A percentile compares a stretch with the other conserved stretches of the same genome.
These are phyloP conservation scores for Mortierella antarctica DNA, from an alignment of 192 early-diverging fungal genomes.

Conservation along the genomic window DNA sequence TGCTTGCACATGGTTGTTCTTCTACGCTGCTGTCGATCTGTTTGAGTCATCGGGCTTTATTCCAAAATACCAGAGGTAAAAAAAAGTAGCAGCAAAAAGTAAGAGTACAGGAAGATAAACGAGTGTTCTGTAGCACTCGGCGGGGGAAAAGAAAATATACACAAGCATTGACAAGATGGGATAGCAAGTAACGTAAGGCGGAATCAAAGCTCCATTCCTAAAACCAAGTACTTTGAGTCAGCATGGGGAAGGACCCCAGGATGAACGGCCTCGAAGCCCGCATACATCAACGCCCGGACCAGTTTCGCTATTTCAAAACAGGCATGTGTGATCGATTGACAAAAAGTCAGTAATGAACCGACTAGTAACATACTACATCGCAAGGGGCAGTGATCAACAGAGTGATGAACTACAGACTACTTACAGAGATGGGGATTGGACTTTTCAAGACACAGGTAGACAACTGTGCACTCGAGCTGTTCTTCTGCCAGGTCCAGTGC, in stretches of 20 bases:
- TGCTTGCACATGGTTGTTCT: no score
- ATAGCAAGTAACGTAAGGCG: not conserved
- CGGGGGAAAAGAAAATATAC: not conserved
- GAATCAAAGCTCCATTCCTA: constrained; percentile 37
- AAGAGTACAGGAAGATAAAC: no score
- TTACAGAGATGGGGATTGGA: constrained; percentile 31
- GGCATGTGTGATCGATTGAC: not conserved
- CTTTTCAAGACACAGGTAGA: constrained; percentile 48
- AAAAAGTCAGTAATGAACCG: not conserved
- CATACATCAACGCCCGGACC: constrained; percentile 70
- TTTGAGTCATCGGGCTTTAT: no score
- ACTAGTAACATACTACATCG: no score
- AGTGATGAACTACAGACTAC: not conserved
- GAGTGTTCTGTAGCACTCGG: no score
- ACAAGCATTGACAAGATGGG: not conserved
- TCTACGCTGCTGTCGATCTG: no score
- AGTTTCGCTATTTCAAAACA: constrained; percentile 47
- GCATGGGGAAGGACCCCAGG: constrained; percentile 39
- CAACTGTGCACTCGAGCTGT: constrained; percentile 22
- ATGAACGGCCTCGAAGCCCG: constrained; percentile 68
- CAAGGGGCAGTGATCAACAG: no score
- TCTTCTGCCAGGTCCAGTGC: constrained; percentile 49
- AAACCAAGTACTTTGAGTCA: constrained; percentile 38
- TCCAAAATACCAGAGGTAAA: no score
- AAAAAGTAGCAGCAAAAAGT: no score